Percentiles rank a stretch among this genome's conserved stretches.
Conservation (phyloP, 306 rosid genomes). For the Medicago lupulina region DNA sequence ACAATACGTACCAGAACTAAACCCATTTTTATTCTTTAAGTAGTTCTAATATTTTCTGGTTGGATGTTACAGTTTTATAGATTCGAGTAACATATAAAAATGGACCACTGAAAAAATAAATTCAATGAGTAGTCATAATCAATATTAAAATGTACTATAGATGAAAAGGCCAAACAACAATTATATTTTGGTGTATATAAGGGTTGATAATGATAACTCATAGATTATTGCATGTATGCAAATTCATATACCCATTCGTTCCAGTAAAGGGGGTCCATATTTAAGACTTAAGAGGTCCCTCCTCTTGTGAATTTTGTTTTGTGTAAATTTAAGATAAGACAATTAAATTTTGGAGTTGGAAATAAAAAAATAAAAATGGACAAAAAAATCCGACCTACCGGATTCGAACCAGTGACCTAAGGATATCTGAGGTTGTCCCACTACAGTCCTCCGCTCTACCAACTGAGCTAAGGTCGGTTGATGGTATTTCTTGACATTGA, state of each 20-base stretch:
- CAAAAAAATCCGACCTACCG: slow-evolving; percentile 45
- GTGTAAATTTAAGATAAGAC: neutral
- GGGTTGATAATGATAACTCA: slow-evolving; percentile 46
- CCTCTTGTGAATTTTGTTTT: slow-evolving; percentile 33
- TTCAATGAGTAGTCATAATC: slow-evolving; percentile 46
- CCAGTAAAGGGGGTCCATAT: slow-evolving; percentile 29
- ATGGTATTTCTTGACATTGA: rapidly evolving
- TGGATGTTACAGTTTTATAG: neutral
- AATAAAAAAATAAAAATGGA: no score
- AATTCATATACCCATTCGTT: neutral
- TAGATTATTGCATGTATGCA: slow-evolving; percentile 18
- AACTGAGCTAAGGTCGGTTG: slow-evolving; percentile 59
- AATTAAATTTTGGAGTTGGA: slow-evolving; percentile 9
- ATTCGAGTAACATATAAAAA: neutral
- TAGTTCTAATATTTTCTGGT: neutral
- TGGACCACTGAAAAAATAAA: slow-evolving; percentile 42
- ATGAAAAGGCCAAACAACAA: slow-evolving; percentile 40
- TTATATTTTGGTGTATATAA: slow-evolving; percentile 14
- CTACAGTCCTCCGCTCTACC: slow-evolving; percentile 58
- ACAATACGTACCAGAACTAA: slow-evolving; percentile 12
- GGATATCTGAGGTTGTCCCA: slow-evolving; percentile 31
- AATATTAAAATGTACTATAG: slow-evolving; percentile 27
- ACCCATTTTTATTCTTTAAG: neutral
- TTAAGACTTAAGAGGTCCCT: neutral
- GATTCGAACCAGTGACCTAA: slow-evolving; percentile 59